These are phyloP conservation scores for Mangifera indica DNA, from an alignment of 345 rosid genomes.

Conservation along the genomic window DNA sequence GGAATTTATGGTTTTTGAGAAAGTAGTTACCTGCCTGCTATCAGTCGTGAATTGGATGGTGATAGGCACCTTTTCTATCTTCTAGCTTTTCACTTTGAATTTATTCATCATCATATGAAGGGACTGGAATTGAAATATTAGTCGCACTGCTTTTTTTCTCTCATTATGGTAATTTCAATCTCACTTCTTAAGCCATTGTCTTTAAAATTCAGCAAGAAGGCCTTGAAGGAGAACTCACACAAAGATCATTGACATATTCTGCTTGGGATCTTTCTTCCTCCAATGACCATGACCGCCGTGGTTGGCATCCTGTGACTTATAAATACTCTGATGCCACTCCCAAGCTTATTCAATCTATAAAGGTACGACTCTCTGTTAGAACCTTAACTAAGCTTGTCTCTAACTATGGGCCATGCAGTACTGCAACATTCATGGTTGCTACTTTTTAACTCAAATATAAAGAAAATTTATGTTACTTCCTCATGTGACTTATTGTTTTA, in stretches of 20 bases:
- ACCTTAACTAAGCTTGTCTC: neutral
- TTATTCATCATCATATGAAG: neutral
- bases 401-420: no score
- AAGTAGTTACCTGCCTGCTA: conserved; percentile 1
- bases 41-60: neutral
- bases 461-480: neutral
- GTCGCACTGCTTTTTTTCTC: neutral
- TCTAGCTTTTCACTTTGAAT: neutral
- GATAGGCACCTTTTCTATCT: neutral
- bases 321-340: conserved; percentile 83
- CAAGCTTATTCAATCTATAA: conserved; percentile 62
- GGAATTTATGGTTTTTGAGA: neutral
- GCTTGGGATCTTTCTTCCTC: conserved; percentile 84
- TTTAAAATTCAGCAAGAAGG: conserved; percentile 61
- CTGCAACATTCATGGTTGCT: neutral
- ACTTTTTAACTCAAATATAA: neutral
- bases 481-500: neutral
- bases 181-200: conserved; percentile 10
- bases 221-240: conserved; percentile 70
- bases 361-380: conserved; percentile 39
- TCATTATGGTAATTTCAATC: neutral
- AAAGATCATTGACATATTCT: conserved; percentile 79
- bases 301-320: conserved; percentile 92
- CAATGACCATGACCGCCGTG: conserved; percentile 71
- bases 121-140: neutral